A percentile compares a stretch with the other conserved stretches of the same genome.
phyloP scores from a whole-genome alignment of 805 yeast species.

The Candida gorgasii region DNA sequence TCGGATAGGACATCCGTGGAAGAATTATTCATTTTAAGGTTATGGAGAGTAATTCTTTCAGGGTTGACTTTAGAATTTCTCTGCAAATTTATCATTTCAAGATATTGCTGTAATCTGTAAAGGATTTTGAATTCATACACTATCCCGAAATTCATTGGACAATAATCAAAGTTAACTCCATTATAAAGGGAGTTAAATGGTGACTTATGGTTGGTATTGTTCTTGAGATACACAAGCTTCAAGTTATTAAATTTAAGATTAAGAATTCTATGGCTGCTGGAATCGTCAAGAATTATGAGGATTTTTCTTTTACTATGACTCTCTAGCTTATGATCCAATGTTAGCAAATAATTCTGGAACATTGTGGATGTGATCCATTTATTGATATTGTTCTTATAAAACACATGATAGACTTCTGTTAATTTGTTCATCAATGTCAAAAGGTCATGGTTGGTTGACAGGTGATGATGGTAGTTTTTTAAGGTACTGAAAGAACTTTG shows the following conservation, averaged over 20 bases:
- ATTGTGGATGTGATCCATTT: constrained; percentile 64
- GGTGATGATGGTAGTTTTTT: constrained; percentile 12
- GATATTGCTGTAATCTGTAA: constrained; percentile 59
- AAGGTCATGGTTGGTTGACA: constrained; percentile 7
- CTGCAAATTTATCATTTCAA: constrained; percentile 42
- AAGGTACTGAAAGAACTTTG: constrained; percentile 17
- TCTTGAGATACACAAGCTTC: constrained; percentile 36
- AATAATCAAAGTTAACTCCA: constrained; percentile 52
- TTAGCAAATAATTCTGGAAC: constrained; percentile 61
- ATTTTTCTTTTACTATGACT: constrained; percentile 49
- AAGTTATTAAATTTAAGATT: constrained; percentile 40
- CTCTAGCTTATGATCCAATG: constrained; percentile 59
- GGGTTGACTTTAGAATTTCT: constrained; percentile 11
- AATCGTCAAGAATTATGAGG: constrained; percentile 58
- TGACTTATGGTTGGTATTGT: constrained; percentile 38
- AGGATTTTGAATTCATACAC: constrained; percentile 60
- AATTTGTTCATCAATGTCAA: constrained; percentile 37
- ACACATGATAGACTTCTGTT: constrained; percentile 50
- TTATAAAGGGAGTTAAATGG: constrained; percentile 34
- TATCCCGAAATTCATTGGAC: constrained; percentile 67
- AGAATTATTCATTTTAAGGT: constrained; percentile 10
- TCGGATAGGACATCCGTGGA: constrained; percentile 35
- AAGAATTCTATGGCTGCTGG: constrained; percentile 59
- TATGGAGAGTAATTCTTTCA: background rate
- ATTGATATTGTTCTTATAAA: constrained; percentile 59